Evolutionary conservation across 768 basidiomycete species (phyloP), one percentile per base, ranked within the genome.

Genomic region (Suillus paluster): DNA sequence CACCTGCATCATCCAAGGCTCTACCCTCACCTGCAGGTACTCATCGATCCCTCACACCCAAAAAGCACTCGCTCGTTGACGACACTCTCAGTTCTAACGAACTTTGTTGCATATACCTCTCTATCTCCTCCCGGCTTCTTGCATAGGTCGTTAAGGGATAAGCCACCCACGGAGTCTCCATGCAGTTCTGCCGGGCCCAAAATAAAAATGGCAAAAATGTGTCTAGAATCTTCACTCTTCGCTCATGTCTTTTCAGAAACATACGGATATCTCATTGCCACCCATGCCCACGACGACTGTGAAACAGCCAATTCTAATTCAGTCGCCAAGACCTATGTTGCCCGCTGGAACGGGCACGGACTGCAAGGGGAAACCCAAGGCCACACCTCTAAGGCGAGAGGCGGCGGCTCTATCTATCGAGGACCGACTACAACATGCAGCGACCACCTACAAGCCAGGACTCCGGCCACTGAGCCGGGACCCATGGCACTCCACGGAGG

Each of bases 101-200:
- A 72, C 54, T 64, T 73, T 54, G 69, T 68, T 14, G 68, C 71
- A 2, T 75, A 77, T 63, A 67, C 68, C 10, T 75, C 76, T 5
- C 75, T 75, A 39, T 75, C 74, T 64, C 76, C 74, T 9, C 74
- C 74, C 25, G 75, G 73, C 11, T 75, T 75, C 53, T 67, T 75
- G 61, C 75, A 75, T 61, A 54, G 74, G 57, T 65, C 71, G 11
- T 73, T 73, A 11, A 70, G 63, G 41, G 68, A 71, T 33, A 73
- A 68, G 53, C 61, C 68, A 3, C 17, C 36, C 11, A 25, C 54
- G 5, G 39, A 39, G 8, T 73, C 73, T 17, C 64, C 71, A 48
- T 58, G 63, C 27, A 59, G 59, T 44, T 73, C 62, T 59, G 67
- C 57, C 15, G 9, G 64, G 30, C 74, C 73, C 1, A 64, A 68